Evolutionary conservation across 768 basidiomycete genomes (phyloP).

Genomic region (Trametes meyenii): DNA sequence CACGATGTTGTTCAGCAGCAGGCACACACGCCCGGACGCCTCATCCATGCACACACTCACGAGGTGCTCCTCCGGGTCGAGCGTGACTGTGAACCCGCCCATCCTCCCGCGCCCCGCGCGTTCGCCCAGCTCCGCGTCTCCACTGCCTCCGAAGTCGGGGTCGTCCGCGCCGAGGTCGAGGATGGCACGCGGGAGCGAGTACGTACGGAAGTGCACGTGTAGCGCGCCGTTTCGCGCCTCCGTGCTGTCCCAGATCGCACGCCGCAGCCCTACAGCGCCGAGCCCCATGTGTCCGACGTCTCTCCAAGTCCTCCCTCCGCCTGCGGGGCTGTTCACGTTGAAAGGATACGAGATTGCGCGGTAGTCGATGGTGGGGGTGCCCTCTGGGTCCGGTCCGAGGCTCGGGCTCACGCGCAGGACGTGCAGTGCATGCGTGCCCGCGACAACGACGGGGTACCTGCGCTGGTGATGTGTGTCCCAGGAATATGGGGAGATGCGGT

Average conservation of each 20-base stretch:
- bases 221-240: constrained; percentile 19
- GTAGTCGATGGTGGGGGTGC: constrained; percentile 3
- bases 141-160: constrained; percentile 3
- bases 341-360: constrained; percentile 21
- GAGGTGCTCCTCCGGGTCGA: constrained; percentile 20
- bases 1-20: constrained; percentile 20
- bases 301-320: not conserved
- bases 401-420: constrained; percentile 6
- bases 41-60: constrained; percentile 21
- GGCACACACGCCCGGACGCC: constrained; percentile 18
- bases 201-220: constrained; percentile 21
- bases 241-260: constrained; percentile 23
- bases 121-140: constrained; percentile 5
- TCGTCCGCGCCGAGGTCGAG: constrained; percentile 17
- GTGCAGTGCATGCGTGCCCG: constrained; percentile 17
- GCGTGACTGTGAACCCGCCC: constrained; percentile 11
- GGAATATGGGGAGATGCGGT: constrained; percentile 18
- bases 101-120: constrained; percentile 9
- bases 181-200: constrained; percentile 17
- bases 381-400: not conserved
- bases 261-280: constrained; percentile 17
- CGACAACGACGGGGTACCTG: constrained; percentile 17
- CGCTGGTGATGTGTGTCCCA: constrained; percentile 7
- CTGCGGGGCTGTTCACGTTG: too few relatives aligned
- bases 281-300: constrained; percentile 18